Conservation (phyloP, 2,329 filamentous ascomycete species). For the Colletotrichum musae region DNA sequence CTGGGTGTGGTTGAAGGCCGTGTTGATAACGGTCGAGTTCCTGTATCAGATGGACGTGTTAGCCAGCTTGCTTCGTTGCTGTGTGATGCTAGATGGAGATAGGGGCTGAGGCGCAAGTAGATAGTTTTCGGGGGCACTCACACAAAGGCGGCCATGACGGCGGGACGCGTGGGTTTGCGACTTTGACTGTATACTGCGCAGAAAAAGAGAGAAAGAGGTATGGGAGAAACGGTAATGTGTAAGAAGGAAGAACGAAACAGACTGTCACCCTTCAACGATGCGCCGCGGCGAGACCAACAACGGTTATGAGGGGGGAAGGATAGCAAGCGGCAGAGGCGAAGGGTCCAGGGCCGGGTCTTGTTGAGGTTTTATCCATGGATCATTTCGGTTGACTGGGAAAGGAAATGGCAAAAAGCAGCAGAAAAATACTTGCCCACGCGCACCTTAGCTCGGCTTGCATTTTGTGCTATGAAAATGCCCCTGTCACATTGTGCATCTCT, state of each 20-base stretch:
- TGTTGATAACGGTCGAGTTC: constrained; percentile 64
- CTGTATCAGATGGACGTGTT: constrained; percentile 49
- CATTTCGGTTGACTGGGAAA: constrained; percentile 43
- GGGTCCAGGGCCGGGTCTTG: constrained; percentile 38
- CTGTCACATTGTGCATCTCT: constrained; percentile 15
- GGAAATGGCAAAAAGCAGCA: constrained; percentile 37
- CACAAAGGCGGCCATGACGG: constrained; percentile 39
- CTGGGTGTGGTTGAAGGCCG: constrained; percentile 62
- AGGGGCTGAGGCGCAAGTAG: not conserved
- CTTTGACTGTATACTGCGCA: constrained; percentile 14
- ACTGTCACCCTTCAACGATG: constrained; percentile 23
- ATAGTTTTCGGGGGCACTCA: constrained; percentile 14
- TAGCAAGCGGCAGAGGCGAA: constrained; percentile 28
- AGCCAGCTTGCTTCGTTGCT: constrained; percentile 26
- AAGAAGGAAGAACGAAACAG: constrained; percentile 17
- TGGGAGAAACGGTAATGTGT: not conserved
- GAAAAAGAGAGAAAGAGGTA: constrained; percentile 22
- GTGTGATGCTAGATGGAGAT: not conserved
- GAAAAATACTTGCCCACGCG: constrained; percentile 19
- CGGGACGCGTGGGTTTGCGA: constrained; percentile 29
- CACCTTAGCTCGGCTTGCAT: constrained; percentile 24
- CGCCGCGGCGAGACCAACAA: constrained; percentile 22
- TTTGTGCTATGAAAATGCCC: constrained; percentile 36
- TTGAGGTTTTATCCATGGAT: constrained; percentile 44
- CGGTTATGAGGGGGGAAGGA: constrained; percentile 29